Percentiles rank a stretch among this genome's conserved stretches.
Evolutionary conservation across 164 flowering plant genomes (phyloP).

Genomic region (Vitis rupestris): DNA sequence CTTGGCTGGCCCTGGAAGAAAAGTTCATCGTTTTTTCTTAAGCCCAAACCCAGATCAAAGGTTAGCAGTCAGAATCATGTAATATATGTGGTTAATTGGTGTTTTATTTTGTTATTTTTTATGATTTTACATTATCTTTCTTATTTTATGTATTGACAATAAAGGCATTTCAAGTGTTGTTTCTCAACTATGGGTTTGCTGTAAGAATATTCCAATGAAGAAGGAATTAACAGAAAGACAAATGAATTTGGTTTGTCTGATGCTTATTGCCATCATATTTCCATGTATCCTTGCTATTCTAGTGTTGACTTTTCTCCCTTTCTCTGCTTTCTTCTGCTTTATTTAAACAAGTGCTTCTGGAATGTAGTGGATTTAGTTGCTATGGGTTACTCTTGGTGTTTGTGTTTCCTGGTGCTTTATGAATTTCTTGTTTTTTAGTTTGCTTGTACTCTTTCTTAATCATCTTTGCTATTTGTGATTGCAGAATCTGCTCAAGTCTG

Average conservation of each 20-base stretch:
- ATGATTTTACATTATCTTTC: neutral
- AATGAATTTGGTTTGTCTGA: too few relatives aligned
- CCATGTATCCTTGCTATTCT: too few relatives aligned
- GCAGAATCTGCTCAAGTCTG: constrained; percentile 60
- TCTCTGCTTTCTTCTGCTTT: neutral
- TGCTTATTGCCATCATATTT: too few relatives aligned
- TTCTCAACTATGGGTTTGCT: too few relatives aligned
- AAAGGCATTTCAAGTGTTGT: too few relatives aligned
- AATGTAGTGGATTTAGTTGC: too few relatives aligned
- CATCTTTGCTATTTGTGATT: constrained; percentile 5
- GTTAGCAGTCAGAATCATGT: constrained; percentile 27
- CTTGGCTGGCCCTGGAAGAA: constrained; percentile 92
- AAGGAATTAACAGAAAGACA: too few relatives aligned
- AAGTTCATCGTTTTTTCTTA: constrained; percentile 58
- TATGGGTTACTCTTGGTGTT: neutral
- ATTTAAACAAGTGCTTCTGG: too few relatives aligned
- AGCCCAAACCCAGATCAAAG: constrained; percentile 70
- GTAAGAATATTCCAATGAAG: too few relatives aligned
- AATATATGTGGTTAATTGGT: too few relatives aligned
- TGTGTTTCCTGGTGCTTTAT: neutral
- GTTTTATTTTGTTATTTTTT: neutral
- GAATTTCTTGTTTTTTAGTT: neutral
- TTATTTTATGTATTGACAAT: too few relatives aligned
- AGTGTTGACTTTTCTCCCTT: neutral
- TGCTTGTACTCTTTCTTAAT: neutral